phyloP scores from a whole-genome alignment of 371 early-diverging fungal genomes.

The Mortierella sp. region DNA sequence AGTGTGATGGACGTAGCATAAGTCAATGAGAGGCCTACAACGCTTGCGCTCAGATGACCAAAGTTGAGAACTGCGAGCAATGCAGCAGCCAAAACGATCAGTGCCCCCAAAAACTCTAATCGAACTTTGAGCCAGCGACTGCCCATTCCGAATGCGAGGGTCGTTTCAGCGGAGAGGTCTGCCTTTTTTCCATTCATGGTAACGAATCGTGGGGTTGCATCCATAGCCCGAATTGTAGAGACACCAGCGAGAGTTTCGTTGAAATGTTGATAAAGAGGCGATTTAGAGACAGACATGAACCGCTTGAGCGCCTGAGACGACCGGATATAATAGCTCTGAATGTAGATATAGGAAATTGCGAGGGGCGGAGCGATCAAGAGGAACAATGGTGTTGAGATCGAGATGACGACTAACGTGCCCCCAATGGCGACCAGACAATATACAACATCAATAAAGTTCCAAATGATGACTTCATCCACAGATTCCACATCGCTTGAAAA shows the following conservation, averaged over 20 bases:
- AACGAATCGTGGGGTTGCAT: constrained; percentile 61
- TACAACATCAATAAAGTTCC: constrained; percentile 77
- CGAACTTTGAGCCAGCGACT: constrained; percentile 91
- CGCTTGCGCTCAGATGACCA: constrained; percentile 54
- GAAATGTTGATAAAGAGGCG: constrained; percentile 73
- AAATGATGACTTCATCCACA: constrained; percentile 65
- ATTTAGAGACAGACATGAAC: constrained; percentile 64
- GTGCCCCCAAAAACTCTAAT: constrained; percentile 75
- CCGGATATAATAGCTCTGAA: constrained; percentile 61
- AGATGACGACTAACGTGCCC: constrained; percentile 38
- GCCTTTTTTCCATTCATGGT: constrained; percentile 5
- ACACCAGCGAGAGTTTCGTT: constrained; percentile 69
- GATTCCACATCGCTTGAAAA: constrained; percentile 81
- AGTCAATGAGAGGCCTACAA: constrained; percentile 74
- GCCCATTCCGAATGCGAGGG: constrained; percentile 35
- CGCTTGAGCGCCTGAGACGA: constrained; percentile 72
- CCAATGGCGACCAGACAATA: constrained; percentile 21
- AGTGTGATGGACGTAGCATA: constrained; percentile 75
- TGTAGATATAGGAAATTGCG: constrained; percentile 9
- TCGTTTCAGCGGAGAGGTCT: constrained; percentile 61
- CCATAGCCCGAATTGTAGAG: constrained; percentile 61
- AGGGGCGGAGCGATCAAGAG: constrained; percentile 26
- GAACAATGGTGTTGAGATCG: constrained; percentile 34
- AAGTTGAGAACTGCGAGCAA: constrained; percentile 38
- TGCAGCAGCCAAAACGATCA: constrained; percentile 24